A percentile compares a stretch with the other conserved stretches of the same genome.
phyloP scores from a whole-genome alignment of 2,329 filamentous ascomycete genomes.

The Didymella segeticola region DNA sequence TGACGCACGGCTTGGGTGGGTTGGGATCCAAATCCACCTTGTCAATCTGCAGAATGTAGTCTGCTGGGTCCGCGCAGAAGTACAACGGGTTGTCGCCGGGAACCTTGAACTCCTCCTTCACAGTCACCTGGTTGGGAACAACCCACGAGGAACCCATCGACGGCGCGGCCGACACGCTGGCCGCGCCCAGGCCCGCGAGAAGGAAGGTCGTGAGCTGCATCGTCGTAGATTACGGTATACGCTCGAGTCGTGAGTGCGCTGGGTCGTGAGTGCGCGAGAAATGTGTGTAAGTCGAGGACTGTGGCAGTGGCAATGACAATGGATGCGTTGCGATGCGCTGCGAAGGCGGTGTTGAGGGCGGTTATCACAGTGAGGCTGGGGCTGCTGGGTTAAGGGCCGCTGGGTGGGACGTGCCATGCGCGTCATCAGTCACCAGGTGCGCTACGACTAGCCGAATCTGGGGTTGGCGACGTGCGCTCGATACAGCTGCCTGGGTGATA shows the following conservation, averaged over 20 bases:
- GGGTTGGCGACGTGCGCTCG: no score
- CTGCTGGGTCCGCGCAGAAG: conserved; percentile 73
- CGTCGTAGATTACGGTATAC: not conserved
- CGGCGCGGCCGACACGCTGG: conserved; percentile 54
- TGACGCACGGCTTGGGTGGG: conserved; percentile 80
- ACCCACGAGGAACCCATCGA: conserved; percentile 47
- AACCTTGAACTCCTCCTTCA: conserved; percentile 66
- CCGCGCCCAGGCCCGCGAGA: conserved; percentile 53
- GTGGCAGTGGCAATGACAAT: not conserved
- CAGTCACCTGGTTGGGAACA: conserved; percentile 56
- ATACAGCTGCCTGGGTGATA: no score
- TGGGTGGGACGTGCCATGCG: conserved; percentile 1
- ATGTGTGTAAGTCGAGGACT: not conserved
- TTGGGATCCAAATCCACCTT: conserved; percentile 84
- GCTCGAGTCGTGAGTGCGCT: not conserved
- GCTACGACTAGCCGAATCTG: conserved; percentile 17
- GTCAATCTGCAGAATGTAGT: conserved; percentile 77
- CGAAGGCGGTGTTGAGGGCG: conserved; percentile 9
- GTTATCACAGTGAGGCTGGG: conserved; percentile 20
- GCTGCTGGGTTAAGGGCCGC: conserved; percentile 1
- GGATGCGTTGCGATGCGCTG: no score
- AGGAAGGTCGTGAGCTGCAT: conserved; percentile 50
- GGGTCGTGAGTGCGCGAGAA: not conserved
- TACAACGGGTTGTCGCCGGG: conserved; percentile 85
- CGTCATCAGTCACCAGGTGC: conserved; percentile 18